Base-by-base conservation (phyloP, 805 yeast genomes). In the Myxozyma monticola region DNA sequence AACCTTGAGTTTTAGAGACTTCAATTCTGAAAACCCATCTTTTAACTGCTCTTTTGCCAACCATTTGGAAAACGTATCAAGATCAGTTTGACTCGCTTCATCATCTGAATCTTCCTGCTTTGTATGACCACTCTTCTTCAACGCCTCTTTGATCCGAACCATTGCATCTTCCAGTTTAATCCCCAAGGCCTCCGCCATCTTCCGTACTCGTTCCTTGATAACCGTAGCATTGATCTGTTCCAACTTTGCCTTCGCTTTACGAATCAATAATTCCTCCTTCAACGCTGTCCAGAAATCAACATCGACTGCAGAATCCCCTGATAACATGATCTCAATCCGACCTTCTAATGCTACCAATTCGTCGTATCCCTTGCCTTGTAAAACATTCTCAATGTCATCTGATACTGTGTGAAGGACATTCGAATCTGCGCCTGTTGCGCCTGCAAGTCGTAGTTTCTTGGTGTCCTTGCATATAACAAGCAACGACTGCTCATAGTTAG, bases 271-370 rank as follows among this genome's bases (percentile, higher is more conserved):
- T 35, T 63, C 63, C 25, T 56, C 51, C 21, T 57, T 40, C 38
- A 66, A 35, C 21, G 50, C 60, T 12, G 44, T 43, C 70, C 70
- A 66, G 43, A 66, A 66, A 34, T 61, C 66, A 5, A 54, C 51
- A 37, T 66, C 68, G 8, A 62, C 44, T 0, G 51, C 48, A 3
- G 48, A 53, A 25, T 54, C 54, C 14, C 50, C 39, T 7, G 34
- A 10, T 33, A 65, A 49, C 39, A 59, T 56, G 5, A 17, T n/a
- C 31, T 56, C 42, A 17, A 64, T 57, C 15, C 54, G 37, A 5
- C 28, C 18, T 46, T 64, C 63, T 14, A 66, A 43, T 5, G 45
- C 56, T 12, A 36, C 51, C 7, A 68, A 50, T 21, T 63, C 68
- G 12, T 49, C 55, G 30, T 48, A 43, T 7, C 60, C 44, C 48